Evolutionary conservation across 768 basidiomycete species (phyloP).

Genomic region (Lactifluus subvellereus): DNA sequence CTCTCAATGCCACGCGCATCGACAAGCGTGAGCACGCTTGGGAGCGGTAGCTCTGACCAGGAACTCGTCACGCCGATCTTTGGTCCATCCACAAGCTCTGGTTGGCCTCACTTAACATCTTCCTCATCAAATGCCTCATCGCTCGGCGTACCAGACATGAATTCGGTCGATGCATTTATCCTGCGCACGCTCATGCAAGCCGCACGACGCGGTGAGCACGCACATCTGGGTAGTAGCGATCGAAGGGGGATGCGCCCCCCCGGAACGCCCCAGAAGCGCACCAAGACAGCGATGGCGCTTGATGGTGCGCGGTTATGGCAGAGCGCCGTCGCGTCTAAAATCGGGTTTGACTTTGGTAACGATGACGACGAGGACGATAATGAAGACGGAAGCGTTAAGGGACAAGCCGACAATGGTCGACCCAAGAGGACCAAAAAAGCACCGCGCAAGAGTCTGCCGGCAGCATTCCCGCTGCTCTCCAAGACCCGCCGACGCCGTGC

Average conservation of each 20-base stretch:
- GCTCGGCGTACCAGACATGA: slow-evolving; percentile 24
- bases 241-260: slow-evolving; percentile 54
- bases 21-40: slow-evolving; percentile 57
- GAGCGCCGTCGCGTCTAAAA: slow-evolving; percentile 68
- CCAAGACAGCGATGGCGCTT: slow-evolving; percentile 50
- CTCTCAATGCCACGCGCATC: slow-evolving; percentile 51
- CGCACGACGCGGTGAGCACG: slow-evolving; percentile 40
- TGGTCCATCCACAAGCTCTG: slow-evolving; percentile 47
- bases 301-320: slow-evolving; percentile 62
- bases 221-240: slow-evolving; percentile 29
- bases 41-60: slow-evolving; percentile 52
- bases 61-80: slow-evolving; percentile 66
- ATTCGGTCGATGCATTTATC: slow-evolving; percentile 61
- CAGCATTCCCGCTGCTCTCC: slow-evolving; percentile 51
- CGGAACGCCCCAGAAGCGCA: slow-evolving; percentile 77
- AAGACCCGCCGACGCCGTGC: slow-evolving; percentile 17
- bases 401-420: slow-evolving; percentile 34
- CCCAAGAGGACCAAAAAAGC: slow-evolving; percentile 41
- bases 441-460: slow-evolving; percentile 68
- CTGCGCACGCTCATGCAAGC: slow-evolving; percentile 56
- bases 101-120: slow-evolving; percentile 55
- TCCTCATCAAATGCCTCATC: slow-evolving; percentile 42
- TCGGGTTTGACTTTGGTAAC: slow-evolving; percentile 41
- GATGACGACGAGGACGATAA: slow-evolving; percentile 34
- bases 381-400: slow-evolving; percentile 33